phyloP scores from a whole-genome alignment of 345 rosid species.

The Pugionium dolabratum region DNA sequence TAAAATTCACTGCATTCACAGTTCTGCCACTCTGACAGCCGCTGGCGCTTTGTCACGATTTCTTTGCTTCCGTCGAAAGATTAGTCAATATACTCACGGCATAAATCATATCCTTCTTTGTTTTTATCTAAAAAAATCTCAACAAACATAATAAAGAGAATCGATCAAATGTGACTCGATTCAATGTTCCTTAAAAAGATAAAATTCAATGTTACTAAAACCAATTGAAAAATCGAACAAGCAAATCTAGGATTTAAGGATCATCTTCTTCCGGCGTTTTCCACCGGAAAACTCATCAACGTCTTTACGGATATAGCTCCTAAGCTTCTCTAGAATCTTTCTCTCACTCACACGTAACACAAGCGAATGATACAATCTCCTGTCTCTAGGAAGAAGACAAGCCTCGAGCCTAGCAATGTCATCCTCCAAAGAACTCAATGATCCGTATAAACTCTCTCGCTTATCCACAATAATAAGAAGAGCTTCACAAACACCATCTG shows the following conservation, averaged over 20 bases:
- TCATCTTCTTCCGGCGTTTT: constrained; percentile 38
- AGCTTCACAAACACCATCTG: constrained; percentile 61
- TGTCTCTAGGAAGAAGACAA: constrained; percentile 45
- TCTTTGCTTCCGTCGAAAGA: constrained; percentile 40
- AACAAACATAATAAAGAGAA: background rate
- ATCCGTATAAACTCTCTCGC: constrained; percentile 64
- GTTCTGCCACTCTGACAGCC: constrained; percentile 35
- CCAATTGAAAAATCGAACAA: background rate
- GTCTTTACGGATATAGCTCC: constrained; percentile 41
- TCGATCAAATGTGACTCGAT: background rate
- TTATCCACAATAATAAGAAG: constrained; percentile 63
- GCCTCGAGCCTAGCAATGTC: constrained; percentile 49
- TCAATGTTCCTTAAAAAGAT: background rate
- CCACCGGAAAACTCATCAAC: constrained; percentile 1
- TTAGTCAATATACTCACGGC: constrained; percentile 18
- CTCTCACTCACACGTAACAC: constrained; percentile 70
- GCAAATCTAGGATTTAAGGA: constrained; percentile 3
- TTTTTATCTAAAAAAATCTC: background rate
- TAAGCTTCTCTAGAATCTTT: constrained; percentile 65
- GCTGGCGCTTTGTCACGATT: constrained; percentile 40
- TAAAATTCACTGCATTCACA: constrained; percentile 8
- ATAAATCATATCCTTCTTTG: background rate
- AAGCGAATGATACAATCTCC: constrained; percentile 66
- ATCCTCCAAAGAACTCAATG: constrained; percentile 41
- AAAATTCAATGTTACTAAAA: constrained; percentile 4